These are phyloP conservation scores for Lachnellula occidentalis DNA, from an alignment of 2,329 filamentous ascomycete species.

Conservation along the genomic window DNA sequence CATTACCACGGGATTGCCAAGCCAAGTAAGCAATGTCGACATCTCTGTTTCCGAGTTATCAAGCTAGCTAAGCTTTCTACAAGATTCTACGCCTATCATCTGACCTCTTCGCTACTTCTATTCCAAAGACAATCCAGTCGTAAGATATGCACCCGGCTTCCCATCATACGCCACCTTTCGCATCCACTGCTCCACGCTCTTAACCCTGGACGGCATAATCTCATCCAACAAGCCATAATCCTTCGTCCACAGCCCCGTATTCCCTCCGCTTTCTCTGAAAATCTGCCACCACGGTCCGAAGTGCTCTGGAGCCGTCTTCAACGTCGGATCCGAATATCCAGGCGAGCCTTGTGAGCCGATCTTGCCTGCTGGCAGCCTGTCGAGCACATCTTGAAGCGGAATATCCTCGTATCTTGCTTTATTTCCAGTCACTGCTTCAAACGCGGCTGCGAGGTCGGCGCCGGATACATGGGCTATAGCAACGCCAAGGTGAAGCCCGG, in stretches of 20 bases:
- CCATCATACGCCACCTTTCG: slow-evolving; percentile 12
- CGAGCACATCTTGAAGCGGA: neutral
- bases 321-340: slow-evolving; percentile 9
- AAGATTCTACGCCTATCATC: neutral
- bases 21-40: too few species aligned
- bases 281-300: slow-evolving; percentile 14
- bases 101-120: neutral
- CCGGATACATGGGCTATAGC: slow-evolving; percentile 18
- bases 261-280: slow-evolving; percentile 6
- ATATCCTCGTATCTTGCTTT: slow-evolving; percentile 9
- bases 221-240: slow-evolving; percentile 17
- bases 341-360: neutral
- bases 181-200: slow-evolving; percentile 15
- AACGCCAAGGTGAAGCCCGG: slow-evolving; percentile 19
- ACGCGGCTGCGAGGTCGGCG: slow-evolving; percentile 9
- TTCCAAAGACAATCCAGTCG: neutral
- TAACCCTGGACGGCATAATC: slow-evolving; percentile 16
- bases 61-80: too few species aligned
- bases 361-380: neutral
- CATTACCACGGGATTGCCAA: too few species aligned
- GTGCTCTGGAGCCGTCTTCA: slow-evolving; percentile 10
- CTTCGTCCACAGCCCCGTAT: slow-evolving; percentile 12
- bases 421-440: slow-evolving; percentile 10
- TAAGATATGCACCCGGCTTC: slow-evolving; percentile 8
- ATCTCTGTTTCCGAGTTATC: too few species aligned